Conservation (phyloP, 176 grass and related monocot genomes). For the Zoysia japonica region DNA sequence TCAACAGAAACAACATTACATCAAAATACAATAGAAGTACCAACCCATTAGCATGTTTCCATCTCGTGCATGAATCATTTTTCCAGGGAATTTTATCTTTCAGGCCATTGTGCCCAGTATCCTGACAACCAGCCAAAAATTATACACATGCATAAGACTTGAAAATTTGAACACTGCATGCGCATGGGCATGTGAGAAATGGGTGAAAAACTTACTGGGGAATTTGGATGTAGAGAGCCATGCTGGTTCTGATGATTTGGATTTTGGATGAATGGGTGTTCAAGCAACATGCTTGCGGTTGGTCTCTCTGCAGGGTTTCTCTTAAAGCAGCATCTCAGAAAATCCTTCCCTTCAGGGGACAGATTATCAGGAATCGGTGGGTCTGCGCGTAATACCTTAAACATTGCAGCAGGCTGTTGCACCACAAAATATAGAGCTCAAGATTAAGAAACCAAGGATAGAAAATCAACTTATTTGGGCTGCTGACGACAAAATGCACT, state of each 20-base stretch:
- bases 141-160: slow-evolving; percentile 1
- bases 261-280: slow-evolving; percentile 62
- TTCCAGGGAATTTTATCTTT: slow-evolving; percentile 65
- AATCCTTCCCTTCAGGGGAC: slow-evolving; percentile 80
- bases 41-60: slow-evolving; percentile 57
- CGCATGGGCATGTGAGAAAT: not conserved
- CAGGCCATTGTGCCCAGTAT: slow-evolving; percentile 33
- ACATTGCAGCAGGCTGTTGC: slow-evolving; percentile 80
- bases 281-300: slow-evolving; percentile 64
- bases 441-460: slow-evolving; percentile 23
- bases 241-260: slow-evolving; percentile 53
- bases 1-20: slow-evolving; percentile 23
- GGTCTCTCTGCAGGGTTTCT: slow-evolving; percentile 77
- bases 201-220: slow-evolving; percentile 47
- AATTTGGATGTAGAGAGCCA: slow-evolving; percentile 53
- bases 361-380: slow-evolving; percentile 63
- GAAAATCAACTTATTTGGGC: not conserved
- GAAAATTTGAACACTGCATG: not conserved
- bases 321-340: slow-evolving; percentile 77
- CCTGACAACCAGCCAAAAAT: slow-evolving; percentile 45
- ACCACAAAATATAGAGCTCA: slow-evolving; percentile 35
- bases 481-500: not conserved
- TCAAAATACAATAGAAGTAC: slow-evolving; percentile 18
- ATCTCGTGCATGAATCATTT: slow-evolving; percentile 41
- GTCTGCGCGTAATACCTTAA: slow-evolving; percentile 76